Evolutionary conservation across 2,329 filamentous ascomycete genomes (phyloP), one percentile per base, ranked within the genome.

Genomic region (Pseudocercospora eumusae): DNA sequence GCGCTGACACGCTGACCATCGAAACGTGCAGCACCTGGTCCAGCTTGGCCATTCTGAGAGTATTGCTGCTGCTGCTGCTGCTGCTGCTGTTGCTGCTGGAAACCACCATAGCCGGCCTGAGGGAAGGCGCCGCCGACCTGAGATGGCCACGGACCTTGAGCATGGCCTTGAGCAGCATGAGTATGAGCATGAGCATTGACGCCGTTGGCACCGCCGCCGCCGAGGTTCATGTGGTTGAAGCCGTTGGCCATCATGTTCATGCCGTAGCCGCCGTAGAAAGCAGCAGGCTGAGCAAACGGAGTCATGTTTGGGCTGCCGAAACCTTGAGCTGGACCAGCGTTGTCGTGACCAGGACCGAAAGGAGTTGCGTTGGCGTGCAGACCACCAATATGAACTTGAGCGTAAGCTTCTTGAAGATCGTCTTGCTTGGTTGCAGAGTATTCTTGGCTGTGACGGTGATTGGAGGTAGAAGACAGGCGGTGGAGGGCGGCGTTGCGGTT

Each of bases 361-460:
- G 92, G 84, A 50, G 89, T 81, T 59, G 91, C 91, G 74, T 84
- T 93, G 52, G 88, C 89, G 70, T 97, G 93, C 40, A 97, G 82
- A 50, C 86, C 86, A 50, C n/a, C n/a, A n/a, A 91, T 91, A 62
- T 88, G 84, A 63, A 89, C 83, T 0, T 85, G 85, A 61, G 82
- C 86, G 69, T 83, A 88, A 59, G 77, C 80, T 69, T 76, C 75
- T 61, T 72, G 76, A 45, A 74, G 73, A 33, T 82, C 80, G 60
- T 85, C 81, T 31, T 76, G 75, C 59, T 71, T 74, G 63, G 75
- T 74, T 25, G 73, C 77, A 10, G 87, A 87, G 25, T 92, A 79
- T 73, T 93, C 90, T 61, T 90, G 88, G 75, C 83, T 90, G 73
- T 92, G 89, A 64, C 89, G 88, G 50, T 54, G 21, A 70, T 85